Base-by-base conservation (phyloP, 805 yeast species). In the Jamesozyma lodderae region DNA sequence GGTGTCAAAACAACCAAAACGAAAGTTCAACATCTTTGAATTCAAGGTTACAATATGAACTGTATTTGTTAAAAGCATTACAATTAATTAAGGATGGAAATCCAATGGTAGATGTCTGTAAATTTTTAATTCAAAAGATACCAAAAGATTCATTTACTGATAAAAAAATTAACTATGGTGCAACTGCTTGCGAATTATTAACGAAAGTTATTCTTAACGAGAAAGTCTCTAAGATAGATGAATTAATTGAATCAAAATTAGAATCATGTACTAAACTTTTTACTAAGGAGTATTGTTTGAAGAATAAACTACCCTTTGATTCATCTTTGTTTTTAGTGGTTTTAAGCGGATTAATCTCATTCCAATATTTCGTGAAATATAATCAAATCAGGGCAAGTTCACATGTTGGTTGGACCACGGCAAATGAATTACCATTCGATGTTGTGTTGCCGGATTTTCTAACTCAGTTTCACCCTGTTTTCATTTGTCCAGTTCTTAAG, bases 401-500 rank as follows among this genome's bases (percentile, higher is more conserved):
- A 2, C 61, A 59, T 43, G 61, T 59, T 13, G 63, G 57, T 33
- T 77, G 82, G 82, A 67, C 77, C 1, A 67, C 78, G 0, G 55
- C 60, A 23, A 66, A 73, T 48, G 86, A 80, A 55, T 52, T 79
- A 14, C 83, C 84, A 3, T 76, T 77, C 37, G 81, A 74, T 44
- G 69, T 77, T 16, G 65, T 66, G 22, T 57, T 79, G 16, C 86
- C 87, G 1, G 55, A 57, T 0, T 58, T 59, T 18, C 55, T 77
- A 35, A 71, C 70, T 38, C 51, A 52, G 29, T 77, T 69, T 55
- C 86, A 79, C 51, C 74, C 84, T 2, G 67, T 79, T 1, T 79
- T 78, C 51, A 79, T 79, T 4, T 79, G 87, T 51, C 87, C 87
- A 0, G 81, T 79, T 1, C 65, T 77, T 13, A 78, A 77, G 51